Conservation (phyloP, 306 rosid species). For the Lathyrus oleraceus region DNA sequence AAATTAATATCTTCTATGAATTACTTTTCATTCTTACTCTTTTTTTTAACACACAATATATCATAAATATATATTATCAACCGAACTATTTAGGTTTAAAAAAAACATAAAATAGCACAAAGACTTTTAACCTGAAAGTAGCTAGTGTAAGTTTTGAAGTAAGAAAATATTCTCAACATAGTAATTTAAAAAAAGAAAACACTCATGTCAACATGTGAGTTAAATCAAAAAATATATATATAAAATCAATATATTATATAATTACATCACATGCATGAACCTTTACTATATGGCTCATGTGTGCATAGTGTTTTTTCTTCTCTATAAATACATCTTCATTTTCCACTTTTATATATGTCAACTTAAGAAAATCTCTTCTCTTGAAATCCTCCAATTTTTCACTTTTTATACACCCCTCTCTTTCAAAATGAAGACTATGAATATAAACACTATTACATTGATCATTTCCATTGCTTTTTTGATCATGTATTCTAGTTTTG, state of each 20-base stretch:
- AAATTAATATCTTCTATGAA: background rate
- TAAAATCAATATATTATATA: background rate
- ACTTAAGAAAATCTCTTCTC: conserved; percentile 12
- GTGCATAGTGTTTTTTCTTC: conserved; percentile 37
- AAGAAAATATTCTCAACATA: background rate
- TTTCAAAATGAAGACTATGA: conserved; percentile 38
- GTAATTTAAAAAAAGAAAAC: background rate
- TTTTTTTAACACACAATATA: background rate
- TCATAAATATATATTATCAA: background rate
- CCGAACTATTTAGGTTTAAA: background rate
- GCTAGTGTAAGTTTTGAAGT: background rate
- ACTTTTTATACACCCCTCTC: background rate
- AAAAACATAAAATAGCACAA: background rate
- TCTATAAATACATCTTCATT: conserved; percentile 43
- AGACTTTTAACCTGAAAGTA: background rate
- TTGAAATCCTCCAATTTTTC: conserved; percentile 1
- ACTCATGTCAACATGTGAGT: conserved; percentile 1
- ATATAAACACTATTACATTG: conserved; percentile 34
- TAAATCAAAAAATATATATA: background rate
- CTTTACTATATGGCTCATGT: conserved; percentile 51
- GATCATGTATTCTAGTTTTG: conserved; percentile 38
- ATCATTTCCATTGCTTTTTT: conserved; percentile 35
- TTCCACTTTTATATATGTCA: background rate
- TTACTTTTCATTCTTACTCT: background rate
- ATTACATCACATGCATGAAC: conserved; percentile 16